Base-by-base conservation (phyloP, 208 protist genomes). In the Leishmania braziliensis region DNA sequence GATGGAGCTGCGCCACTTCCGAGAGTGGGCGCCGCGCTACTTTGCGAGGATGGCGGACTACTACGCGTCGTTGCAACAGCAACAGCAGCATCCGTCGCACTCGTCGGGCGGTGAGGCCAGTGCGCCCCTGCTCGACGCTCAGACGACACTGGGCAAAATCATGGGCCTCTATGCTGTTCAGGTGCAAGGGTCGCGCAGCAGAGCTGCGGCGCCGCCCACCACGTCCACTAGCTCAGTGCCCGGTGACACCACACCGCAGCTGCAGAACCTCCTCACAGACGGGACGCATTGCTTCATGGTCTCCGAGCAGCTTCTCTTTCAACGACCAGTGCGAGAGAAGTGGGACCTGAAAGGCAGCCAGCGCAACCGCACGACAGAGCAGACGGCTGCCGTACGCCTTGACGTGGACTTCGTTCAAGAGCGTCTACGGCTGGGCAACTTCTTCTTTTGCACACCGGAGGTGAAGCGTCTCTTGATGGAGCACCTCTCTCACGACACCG, bases 261-360 rank as follows among this genome's bases (percentile, higher is more conserved):
- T 82, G 71, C 72, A 62, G 26, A 63, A 10, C 62, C 20, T 77
- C 2, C 65, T 82, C 20, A 68, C 75, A 0, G 83, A 81, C 20
- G 92, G 91, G 63, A 77, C 77, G 54, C 86, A 89, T 23, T 90
- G 92, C 81, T 97, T 87, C 82, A 86, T 92, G 78, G 80, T 95
- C 26, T 91, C 91, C 75, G 91, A 95, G 77, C 94, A 95, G 75
- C 73, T 95, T 2, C 75, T 80, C 20, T 79, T 79, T 46, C 60
- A 77, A 6, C 80, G 66, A 1, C 78, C 66, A 8, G 69, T 78
- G 80, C 74, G 70, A 1, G 73, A 82, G 58, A 81, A 78, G 3
- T 97, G 92, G 79, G 94, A 97, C 54, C 83, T 97, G 26, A 97
- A 97, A 77, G 94, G 94, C 4, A 97, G 94, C 60, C 94, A 96